Evolutionary conservation across 306 rosid species (phyloP).

Genomic region (Rosa persica): DNA sequence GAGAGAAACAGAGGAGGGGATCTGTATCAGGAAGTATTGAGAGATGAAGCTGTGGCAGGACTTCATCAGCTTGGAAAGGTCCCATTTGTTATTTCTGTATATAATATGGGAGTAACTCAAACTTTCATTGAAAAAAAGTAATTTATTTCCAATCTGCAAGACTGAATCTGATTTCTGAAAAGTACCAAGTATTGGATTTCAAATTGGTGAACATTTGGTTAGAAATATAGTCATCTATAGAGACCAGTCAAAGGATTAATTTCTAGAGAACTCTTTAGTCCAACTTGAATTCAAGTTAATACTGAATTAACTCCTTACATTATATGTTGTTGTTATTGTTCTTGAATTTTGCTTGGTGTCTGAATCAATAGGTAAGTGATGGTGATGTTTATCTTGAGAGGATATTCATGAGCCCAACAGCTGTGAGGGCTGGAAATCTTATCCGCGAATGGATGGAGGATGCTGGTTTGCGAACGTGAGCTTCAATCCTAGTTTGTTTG

Average conservation of each 20-base stretch:
- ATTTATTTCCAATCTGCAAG: too few species aligned
- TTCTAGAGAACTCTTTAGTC: not conserved
- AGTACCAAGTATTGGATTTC: too few species aligned
- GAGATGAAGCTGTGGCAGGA: conserved; percentile 83
- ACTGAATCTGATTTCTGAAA: too few species aligned
- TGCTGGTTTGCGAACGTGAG: conserved; percentile 93
- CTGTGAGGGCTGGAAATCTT: conserved; percentile 59
- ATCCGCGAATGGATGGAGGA: conserved; percentile 87
- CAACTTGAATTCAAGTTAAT: too few species aligned
- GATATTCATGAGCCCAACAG: not conserved
- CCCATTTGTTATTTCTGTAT: not conserved
- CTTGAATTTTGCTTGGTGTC: too few species aligned
- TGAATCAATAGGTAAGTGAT: too few species aligned
- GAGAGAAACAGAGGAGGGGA: conserved; percentile 42
- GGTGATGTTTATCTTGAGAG: too few species aligned
- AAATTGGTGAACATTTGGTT: too few species aligned
- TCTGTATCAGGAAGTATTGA: conserved; percentile 45
- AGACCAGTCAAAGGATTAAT: not conserved
- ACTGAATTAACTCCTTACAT: not conserved
- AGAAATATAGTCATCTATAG: too few species aligned
- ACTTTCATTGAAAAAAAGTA: too few species aligned
- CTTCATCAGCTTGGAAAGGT: conserved; percentile 83
- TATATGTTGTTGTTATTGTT: too few species aligned
- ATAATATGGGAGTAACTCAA: too few species aligned
- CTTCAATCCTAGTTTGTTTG: conserved; percentile 29